Base-by-base conservation (phyloP, 805 yeast genomes). In the Wickerhamomyces queroliae region DNA sequence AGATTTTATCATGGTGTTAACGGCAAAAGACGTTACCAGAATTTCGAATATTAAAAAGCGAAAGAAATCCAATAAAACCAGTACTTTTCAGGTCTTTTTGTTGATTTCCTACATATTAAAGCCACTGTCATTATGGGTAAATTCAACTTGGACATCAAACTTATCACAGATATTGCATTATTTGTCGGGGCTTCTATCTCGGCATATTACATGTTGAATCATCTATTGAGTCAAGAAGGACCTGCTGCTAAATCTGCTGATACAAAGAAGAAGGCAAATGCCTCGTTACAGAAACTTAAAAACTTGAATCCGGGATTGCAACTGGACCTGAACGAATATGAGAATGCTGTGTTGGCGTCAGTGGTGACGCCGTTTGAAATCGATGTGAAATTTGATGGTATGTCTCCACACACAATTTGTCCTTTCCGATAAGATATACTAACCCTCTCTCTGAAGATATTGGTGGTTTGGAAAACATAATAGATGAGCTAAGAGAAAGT, bases 341-440 rank as follows among this genome's bases (percentile, higher is more conserved):
- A 93, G 57, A 75, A 76, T 45, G 67, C 77, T n/a, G 74, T 93
- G 2, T 63, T 93, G 41, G 78, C 83, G 12, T 78, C 84, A 12
- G 85, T 91, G 22, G 81, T 93, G 7, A 75, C 87, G 2, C 95
- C 98, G 0, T 80, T 78, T 2, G 97, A 89, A 42, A 85, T 93
- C 32, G 70, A 74, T 20, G 83, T 83, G 4, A 68, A 76, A 11
- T 93, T 93, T 58, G 70, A 68, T 15, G 62, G 62, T 56, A 34
- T 11, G 59, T 42, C n/a, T 25, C 5, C 6, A n/a, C n/a, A n/a
- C 5, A 9, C 16, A 15, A 2, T 22, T 13, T 24, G 11, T 17
- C 16, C 11, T n/a, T 27, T 16, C 15, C 16, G 19, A 17, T n/a
- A 18, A 9, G 18, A 23, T 12, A 13, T 33, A 35, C 33, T 33